These are phyloP conservation scores for Stachybotrys echinatus DNA, from an alignment of 2,329 filamentous ascomycete species.

Conservation along the genomic window DNA sequence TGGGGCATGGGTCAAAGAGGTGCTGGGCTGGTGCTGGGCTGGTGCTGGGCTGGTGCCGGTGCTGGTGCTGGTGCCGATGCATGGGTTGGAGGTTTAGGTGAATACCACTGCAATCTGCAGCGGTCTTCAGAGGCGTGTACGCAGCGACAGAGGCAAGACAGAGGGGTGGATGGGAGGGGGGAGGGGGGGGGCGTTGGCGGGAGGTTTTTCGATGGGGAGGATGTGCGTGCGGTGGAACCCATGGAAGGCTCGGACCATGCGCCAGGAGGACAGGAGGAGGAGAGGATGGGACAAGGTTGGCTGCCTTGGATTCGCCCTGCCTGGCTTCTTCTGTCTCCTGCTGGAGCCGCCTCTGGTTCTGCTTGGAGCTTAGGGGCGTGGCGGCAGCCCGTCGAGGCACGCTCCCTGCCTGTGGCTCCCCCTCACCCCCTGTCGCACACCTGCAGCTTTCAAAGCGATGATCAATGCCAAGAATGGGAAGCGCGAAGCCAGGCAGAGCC, in stretches of 20 bases:
- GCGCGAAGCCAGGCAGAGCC: background rate
- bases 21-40: too few species aligned
- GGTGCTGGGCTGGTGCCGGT: too few species aligned
- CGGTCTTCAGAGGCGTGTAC: background rate
- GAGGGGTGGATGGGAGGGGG: too few species aligned
- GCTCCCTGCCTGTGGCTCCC: too few species aligned
- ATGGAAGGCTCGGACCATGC: background rate
- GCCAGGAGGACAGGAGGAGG: background rate
- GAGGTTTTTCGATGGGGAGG: background rate
- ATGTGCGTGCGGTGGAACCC: background rate
- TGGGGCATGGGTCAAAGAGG: background rate
- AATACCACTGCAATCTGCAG: background rate
- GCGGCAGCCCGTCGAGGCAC: too few species aligned
- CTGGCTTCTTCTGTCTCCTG: too few species aligned
- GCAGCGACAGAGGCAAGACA: too few species aligned
- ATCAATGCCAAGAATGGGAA: background rate
- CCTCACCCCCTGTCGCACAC: background rate
- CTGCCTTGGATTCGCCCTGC: too few species aligned
- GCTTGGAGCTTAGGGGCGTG: too few species aligned
- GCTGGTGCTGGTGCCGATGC: too few species aligned
- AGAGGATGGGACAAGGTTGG: too few species aligned
- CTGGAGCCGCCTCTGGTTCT: too few species aligned
- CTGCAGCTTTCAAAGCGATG: background rate
- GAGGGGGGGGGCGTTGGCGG: background rate
- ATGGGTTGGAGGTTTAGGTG: background rate